Evolutionary conservation across 1,139 yeast genomes (phyloP).

Genomic region (Lodderomyces theae): DNA sequence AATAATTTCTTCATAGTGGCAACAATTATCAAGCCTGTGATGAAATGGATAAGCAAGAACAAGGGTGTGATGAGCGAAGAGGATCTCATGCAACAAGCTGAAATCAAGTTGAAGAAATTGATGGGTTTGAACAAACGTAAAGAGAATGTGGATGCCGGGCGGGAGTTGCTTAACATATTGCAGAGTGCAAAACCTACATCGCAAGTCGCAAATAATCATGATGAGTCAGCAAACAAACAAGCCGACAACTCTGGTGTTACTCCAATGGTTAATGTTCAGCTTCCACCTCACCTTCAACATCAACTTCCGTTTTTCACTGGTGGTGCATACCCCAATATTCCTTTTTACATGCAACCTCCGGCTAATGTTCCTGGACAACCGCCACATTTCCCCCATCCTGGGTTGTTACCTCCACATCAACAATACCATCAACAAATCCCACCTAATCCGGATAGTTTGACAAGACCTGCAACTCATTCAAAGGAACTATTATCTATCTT

Average conservation of each 20-base stretch:
- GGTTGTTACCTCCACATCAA: conserved; percentile 9
- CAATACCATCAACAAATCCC: conserved; percentile 9
- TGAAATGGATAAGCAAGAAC: conserved; percentile 53
- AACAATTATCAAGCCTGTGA: conserved; percentile 60
- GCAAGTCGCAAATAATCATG: neutral
- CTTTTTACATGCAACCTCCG: conserved; percentile 7
- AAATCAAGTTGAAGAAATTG: conserved; percentile 58
- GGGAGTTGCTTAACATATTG: conserved; percentile 66
- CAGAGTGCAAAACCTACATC: conserved; percentile 40
- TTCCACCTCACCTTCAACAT: conserved; percentile 24
- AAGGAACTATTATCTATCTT: conserved; percentile 53
- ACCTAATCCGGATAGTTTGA: conserved; percentile 45
- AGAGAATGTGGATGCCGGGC: conserved; percentile 59
- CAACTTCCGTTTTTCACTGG: conserved; percentile 23
- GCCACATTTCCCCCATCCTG: conserved; percentile 15
- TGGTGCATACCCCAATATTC: neutral
- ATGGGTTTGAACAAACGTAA: conserved; percentile 48
- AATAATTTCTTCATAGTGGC: conserved; percentile 56
- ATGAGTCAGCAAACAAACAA: neutral
- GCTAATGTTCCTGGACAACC: conserved; percentile 1
- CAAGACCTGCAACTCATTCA: conserved; percentile 46
- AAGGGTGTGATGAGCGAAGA: conserved; percentile 53
- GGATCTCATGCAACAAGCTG: conserved; percentile 55
- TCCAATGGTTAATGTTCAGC: conserved; percentile 12
- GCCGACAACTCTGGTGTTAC: conserved; percentile 6